Conservation (phyloP, 2,329 filamentous ascomycete species). For the Monilinia aucupariae region DNA sequence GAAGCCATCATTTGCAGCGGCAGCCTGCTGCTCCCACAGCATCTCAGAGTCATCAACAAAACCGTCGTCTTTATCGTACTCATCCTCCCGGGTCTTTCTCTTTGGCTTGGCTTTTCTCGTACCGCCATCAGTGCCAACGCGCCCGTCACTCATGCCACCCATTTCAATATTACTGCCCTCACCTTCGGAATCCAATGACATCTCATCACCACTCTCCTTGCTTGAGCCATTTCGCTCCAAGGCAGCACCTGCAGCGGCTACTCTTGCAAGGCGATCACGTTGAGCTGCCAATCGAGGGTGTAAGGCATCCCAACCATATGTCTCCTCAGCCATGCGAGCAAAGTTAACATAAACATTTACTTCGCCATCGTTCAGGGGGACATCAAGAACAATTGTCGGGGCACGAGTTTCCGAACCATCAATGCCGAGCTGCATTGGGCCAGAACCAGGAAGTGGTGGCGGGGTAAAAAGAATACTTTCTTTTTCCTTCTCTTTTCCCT, state of each 20-base stretch:
- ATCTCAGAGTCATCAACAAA: constrained; percentile 92
- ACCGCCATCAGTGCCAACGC: constrained; percentile 55
- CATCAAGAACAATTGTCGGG: constrained; percentile 77
- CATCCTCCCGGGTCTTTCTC: constrained; percentile 72
- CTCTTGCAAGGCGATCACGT: constrained; percentile 77
- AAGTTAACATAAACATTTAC: constrained; percentile 94
- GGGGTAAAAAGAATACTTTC: constrained; percentile 37
- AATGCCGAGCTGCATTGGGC: constrained; percentile 50
- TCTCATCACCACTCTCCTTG: constrained; percentile 71
- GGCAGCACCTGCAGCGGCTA: constrained; percentile 81
- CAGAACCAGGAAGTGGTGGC: constrained; percentile 56
- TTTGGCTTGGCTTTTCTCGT: constrained; percentile 60
- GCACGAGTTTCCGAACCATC: constrained; percentile 53
- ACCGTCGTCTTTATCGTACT: constrained; percentile 77
- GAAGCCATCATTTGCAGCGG: constrained; percentile 91
- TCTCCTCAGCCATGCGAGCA: constrained; percentile 85
- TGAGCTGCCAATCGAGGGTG: constrained; percentile 88
- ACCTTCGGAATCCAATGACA: constrained; percentile 65
- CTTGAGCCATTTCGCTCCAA: constrained; percentile 69
- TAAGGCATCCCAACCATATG: constrained; percentile 89
- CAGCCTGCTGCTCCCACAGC: constrained; percentile 91
- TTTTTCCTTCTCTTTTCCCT: constrained; percentile 38
- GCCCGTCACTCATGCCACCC: constrained; percentile 58
- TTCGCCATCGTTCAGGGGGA: constrained; percentile 67
- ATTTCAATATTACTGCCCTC: constrained; percentile 89